Evolutionary conservation across 2,329 filamentous ascomycete genomes (phyloP).

Genomic region (Exophiala spinifera): DNA sequence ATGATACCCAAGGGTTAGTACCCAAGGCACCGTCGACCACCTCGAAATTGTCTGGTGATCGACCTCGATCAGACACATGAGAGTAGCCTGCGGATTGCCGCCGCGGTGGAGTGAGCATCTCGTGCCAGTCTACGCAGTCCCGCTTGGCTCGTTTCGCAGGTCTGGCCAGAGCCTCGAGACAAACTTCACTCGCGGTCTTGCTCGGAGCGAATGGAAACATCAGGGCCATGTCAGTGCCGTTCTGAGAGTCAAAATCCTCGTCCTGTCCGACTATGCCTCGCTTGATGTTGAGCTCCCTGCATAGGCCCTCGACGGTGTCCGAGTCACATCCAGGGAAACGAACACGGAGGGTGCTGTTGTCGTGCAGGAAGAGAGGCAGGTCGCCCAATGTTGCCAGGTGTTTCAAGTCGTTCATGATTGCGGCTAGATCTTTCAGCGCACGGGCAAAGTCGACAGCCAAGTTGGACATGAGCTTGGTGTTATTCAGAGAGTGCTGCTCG

Average conservation of each 20-base stretch:
- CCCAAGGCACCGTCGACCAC: conserved; percentile 39
- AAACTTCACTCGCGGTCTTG: conserved; percentile 46
- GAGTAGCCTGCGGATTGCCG: conserved; percentile 24
- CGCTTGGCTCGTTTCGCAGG: conserved; percentile 33
- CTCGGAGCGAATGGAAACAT: conserved; percentile 82
- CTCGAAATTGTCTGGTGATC: conserved; percentile 16
- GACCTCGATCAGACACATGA: conserved; percentile 30
- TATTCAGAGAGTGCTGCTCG: conserved; percentile 65
- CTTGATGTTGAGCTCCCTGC: conserved; percentile 80
- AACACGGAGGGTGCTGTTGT: conserved; percentile 66
- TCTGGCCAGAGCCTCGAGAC: conserved; percentile 35
- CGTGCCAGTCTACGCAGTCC: conserved; percentile 54
- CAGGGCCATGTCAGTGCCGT: conserved; percentile 70
- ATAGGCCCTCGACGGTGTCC: conserved; percentile 75
- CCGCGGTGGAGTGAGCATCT: conserved; percentile 52
- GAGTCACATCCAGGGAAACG: conserved; percentile 90
- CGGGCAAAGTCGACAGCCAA: conserved; percentile 86
- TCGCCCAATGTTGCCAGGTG: conserved; percentile 75
- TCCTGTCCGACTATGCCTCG: conserved; percentile 79
- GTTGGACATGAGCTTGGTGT: conserved; percentile 77
- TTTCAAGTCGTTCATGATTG: conserved; percentile 76
- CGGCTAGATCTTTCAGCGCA: conserved; percentile 76
- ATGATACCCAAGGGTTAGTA: conserved; percentile 54
- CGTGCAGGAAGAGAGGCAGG: conserved; percentile 72
- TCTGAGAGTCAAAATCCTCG: conserved; percentile 64